Conservation (phyloP, 2,329 filamentous ascomycete species). For the Hypoxylon sp. region DNA sequence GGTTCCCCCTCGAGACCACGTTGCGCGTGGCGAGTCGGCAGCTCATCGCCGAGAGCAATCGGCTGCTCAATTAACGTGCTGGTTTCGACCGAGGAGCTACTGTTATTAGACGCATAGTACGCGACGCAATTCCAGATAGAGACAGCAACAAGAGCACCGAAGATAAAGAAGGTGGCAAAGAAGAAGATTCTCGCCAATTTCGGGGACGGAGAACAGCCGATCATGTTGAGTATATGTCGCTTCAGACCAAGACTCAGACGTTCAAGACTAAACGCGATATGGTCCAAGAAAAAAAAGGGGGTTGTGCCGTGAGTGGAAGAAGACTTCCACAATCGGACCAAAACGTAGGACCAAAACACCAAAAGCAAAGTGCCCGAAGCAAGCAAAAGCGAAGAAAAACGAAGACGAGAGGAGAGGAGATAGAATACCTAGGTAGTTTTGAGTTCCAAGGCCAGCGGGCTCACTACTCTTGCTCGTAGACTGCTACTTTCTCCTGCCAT, state of each 20-base stretch:
- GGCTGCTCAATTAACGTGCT: neutral
- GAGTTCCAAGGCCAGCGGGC: neutral
- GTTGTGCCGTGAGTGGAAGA: slow-evolving; percentile 13
- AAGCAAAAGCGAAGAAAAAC: slow-evolving; percentile 31
- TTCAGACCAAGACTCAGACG: neutral
- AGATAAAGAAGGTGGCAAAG: slow-evolving; percentile 24
- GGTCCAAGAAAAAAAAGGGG: slow-evolving; percentile 29
- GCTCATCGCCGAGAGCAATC: neutral
- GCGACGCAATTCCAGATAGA: slow-evolving; percentile 15
- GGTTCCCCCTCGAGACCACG: slow-evolving; percentile 26
- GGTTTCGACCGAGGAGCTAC: neutral
- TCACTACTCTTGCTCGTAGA: neutral
- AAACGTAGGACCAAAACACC: slow-evolving; percentile 45
- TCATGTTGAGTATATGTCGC: slow-evolving; percentile 26
- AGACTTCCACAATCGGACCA: slow-evolving; percentile 40
- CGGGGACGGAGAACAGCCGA: slow-evolving; percentile 23
- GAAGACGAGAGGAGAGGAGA: slow-evolving; percentile 16
- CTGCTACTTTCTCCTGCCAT: neutral
- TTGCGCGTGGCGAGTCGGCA: slow-evolving; percentile 17
- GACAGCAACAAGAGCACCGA: slow-evolving; percentile 28
- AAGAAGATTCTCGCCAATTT: slow-evolving; percentile 32
- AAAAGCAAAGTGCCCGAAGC: slow-evolving; percentile 35
- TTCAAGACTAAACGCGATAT: slow-evolving; percentile 2
- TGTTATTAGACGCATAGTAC: slow-evolving; percentile 15
- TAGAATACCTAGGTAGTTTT: neutral